Evolutionary conservation across 2,329 filamentous ascomycete species (phyloP).

Genomic region (Clarireedia paspali): DNA sequence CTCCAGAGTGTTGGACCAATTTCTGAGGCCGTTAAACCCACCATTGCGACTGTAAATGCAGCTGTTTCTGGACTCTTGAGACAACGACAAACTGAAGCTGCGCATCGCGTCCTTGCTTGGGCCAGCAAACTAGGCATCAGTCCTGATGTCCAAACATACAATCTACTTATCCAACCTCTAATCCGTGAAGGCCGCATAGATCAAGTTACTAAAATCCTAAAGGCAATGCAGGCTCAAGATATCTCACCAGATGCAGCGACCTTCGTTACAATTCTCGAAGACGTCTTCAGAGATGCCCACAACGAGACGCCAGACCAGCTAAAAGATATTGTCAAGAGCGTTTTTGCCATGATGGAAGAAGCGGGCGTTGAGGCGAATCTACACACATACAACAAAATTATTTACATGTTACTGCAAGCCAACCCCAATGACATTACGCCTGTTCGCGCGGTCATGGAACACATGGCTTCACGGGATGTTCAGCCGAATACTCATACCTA

Average conservation of each 20-base stretch:
- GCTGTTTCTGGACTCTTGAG: slow-evolving; percentile 56
- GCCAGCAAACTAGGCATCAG: slow-evolving; percentile 36
- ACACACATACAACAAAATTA: slow-evolving; percentile 61
- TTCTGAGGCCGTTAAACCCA: slow-evolving; percentile 45
- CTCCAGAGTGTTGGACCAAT: slow-evolving; percentile 25
- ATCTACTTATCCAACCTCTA: slow-evolving; percentile 57
- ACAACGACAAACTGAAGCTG: slow-evolving; percentile 38
- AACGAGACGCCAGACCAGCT: slow-evolving; percentile 41
- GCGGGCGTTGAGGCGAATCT: slow-evolving; percentile 51
- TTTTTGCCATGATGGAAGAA: slow-evolving; percentile 50
- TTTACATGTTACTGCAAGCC: slow-evolving; percentile 50
- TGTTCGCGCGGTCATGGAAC: slow-evolving; percentile 51
- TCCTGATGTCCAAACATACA: slow-evolving; percentile 48
- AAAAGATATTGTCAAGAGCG: slow-evolving; percentile 39
- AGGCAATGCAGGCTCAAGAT: slow-evolving; percentile 48
- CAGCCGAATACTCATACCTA: slow-evolving; percentile 58
- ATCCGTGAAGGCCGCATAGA: slow-evolving; percentile 41
- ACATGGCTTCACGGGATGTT: slow-evolving; percentile 50
- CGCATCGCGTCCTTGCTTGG: slow-evolving; percentile 45
- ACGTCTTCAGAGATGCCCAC: slow-evolving; percentile 39
- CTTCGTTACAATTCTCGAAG: slow-evolving; percentile 64
- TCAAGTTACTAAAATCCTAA: slow-evolving; percentile 46
- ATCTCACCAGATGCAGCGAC: slow-evolving; percentile 59
- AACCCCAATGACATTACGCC: slow-evolving; percentile 33
- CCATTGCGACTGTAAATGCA: slow-evolving; percentile 60